Base-by-base conservation (phyloP, 768 basidiomycete genomes). In the Infundibulicybe gibba region DNA sequence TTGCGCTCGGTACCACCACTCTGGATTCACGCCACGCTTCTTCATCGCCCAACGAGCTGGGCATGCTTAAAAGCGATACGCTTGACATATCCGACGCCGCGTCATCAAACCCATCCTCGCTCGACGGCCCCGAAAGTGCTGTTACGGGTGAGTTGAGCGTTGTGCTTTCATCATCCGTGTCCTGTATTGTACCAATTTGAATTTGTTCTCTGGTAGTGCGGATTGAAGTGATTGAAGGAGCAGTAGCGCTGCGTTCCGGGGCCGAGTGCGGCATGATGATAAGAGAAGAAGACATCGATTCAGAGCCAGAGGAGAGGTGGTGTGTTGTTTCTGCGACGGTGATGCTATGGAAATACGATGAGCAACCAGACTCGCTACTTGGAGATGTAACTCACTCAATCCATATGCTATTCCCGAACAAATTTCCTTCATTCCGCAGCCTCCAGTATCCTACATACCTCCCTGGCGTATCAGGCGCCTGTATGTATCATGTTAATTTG, bases 401-500 rank as follows among this genome's bases (percentile, higher is more conserved):
- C 87, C 89, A 90, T 15, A 92, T 71, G 48, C 76, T 83, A 44
- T 83, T 69, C 19, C 87, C 90, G 55, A 93, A 93, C 39, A 79
- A 59, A 35, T 71, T 71, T 1, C 77, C 80, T 14, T 73, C 76
- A 54, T 87, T 81, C 49, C 66, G 77, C 48, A 93, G 61, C 37
- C 82, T 72, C 87, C 88, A 93, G 55, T 87, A 90, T 43, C 85
- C 77, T 46, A 84, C 77, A 64, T 90, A 90, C 44, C 77, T 74
- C 10, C 88, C 88, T 2, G 86, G 75, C 11, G 60, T 54, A 39
- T 90, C 89, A 10, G 91, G 91, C 12, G 89, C 90, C 80, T 84
- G 40, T 19, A 19, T 15, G 47, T 38, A 35, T 9, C 25, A 21
- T n/a, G 31, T 39, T 39, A 40, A 32, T 32, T 19, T 14, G 16